phyloP scores from a whole-genome alignment of 2,329 filamentous ascomycete species.

The Aaosphaeria pasadenensis region DNA sequence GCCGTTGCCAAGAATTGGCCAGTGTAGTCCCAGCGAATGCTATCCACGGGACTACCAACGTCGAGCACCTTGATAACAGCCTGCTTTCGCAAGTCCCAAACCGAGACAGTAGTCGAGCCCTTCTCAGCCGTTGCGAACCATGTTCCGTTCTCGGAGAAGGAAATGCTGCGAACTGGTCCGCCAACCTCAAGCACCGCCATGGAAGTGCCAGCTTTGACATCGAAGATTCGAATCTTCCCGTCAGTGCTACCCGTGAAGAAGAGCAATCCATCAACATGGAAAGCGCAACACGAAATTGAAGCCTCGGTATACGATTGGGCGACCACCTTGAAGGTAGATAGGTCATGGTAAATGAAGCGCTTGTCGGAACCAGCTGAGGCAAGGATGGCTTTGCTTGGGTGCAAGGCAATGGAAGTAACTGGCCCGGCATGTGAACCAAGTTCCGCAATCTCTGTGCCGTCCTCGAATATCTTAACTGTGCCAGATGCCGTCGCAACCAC shows the following conservation, averaged over 20 bases:
- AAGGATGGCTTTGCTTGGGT: conserved; percentile 78
- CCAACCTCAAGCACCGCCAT: conserved; percentile 68
- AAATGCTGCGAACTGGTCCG: conserved; percentile 69
- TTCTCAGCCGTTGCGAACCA: conserved; percentile 86
- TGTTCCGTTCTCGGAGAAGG: conserved; percentile 94
- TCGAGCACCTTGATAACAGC: conserved; percentile 82
- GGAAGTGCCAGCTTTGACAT: conserved; percentile 74
- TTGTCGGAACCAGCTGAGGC: conserved; percentile 90
- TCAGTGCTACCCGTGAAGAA: conserved; percentile 78
- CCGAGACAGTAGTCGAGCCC: conserved; percentile 72
- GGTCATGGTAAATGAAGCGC: conserved; percentile 86
- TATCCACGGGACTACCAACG: conserved; percentile 72
- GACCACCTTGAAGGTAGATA: conserved; percentile 64
- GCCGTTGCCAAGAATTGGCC: conserved; percentile 87
- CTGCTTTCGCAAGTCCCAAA: conserved; percentile 90
- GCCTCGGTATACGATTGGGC: conserved; percentile 75
- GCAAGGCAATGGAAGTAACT: conserved; percentile 72
- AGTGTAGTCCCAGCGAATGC: conserved; percentile 87
- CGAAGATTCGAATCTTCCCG: conserved; percentile 84
- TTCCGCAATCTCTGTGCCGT: conserved; percentile 64
- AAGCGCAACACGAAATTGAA: conserved; percentile 75
- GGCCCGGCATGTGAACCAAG: conserved; percentile 81
- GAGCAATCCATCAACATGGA: conserved; percentile 96
- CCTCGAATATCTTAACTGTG: conserved; percentile 74
- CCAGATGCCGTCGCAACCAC: conserved; percentile 74